Evolutionary conservation across 2,329 filamentous ascomycete genomes (phyloP).

Genomic region (Penicillium sp.): DNA sequence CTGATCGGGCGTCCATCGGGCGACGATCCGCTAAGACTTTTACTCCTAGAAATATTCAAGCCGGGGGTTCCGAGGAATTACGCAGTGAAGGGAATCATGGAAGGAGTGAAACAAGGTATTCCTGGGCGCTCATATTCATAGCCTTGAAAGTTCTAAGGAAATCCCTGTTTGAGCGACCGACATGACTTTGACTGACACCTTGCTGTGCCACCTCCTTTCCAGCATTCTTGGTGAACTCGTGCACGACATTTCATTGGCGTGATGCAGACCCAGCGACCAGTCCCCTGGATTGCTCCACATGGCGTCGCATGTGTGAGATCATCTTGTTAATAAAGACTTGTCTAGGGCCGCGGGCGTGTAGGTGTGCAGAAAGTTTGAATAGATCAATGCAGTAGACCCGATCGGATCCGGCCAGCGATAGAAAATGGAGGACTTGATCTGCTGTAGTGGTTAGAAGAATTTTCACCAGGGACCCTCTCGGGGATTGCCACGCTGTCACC

Average conservation of each 20-base stretch:
- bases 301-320: slow-evolving; percentile 10
- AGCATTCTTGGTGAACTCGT: slow-evolving; percentile 7
- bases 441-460: neutral
- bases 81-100: no score
- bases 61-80: neutral
- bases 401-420: neutral
- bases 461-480: neutral
- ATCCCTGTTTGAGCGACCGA: neutral
- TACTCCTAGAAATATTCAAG: neutral
- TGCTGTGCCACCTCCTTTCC: slow-evolving; percentile 6
- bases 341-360: neutral
- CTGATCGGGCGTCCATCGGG: slow-evolving; percentile 6
- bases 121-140: neutral
- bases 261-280: slow-evolving; percentile 2
- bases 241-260: slow-evolving; percentile 10
- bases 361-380: neutral
- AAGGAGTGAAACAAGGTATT: neutral
- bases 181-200: neutral
- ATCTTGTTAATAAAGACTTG: neutral
- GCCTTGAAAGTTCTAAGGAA: neutral
- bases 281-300: slow-evolving; percentile 9
- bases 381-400: neutral
- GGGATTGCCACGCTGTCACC: neutral
- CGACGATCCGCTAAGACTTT: neutral
- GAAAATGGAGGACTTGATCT: neutral